phyloP scores from a whole-genome alignment of 345 rosid species.

The Streptanthus diversifolius region DNA sequence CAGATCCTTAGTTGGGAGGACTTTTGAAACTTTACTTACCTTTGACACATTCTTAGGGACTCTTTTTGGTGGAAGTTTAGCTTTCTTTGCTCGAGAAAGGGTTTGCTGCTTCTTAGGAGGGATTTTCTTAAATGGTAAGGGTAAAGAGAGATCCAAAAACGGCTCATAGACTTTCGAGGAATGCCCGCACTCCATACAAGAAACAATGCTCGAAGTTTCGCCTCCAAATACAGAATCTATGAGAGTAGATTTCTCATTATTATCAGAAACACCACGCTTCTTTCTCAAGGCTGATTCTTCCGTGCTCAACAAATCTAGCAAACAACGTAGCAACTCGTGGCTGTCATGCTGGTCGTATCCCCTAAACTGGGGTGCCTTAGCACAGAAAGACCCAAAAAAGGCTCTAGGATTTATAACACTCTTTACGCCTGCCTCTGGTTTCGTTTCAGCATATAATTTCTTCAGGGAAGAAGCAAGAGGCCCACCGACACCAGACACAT shows the following conservation, averaged over 20 bases:
- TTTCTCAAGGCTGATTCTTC: slow-evolving; percentile 66
- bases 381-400: slow-evolving; percentile 59
- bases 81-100: slow-evolving; percentile 59
- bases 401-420: slow-evolving; percentile 70
- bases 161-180: slow-evolving; percentile 89
- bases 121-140: slow-evolving; percentile 80
- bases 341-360: slow-evolving; percentile 98
- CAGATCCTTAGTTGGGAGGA: slow-evolving; percentile 28
- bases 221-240: slow-evolving; percentile 88
- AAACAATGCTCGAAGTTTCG: slow-evolving; percentile 73
- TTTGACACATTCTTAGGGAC: slow-evolving; percentile 46
- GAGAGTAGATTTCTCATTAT: slow-evolving; percentile 49
- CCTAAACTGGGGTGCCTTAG: slow-evolving; percentile 86
- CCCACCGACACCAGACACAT: slow-evolving; percentile 40
- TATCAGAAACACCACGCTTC: slow-evolving; percentile 38
- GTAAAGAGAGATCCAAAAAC: slow-evolving; percentile 87
- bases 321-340: slow-evolving; percentile 84
- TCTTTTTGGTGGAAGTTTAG: slow-evolving; percentile 65
- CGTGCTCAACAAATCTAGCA: slow-evolving; percentile 75
- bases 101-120: slow-evolving; percentile 55
- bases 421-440: slow-evolving; percentile 50
- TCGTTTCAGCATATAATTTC: slow-evolving; percentile 68
- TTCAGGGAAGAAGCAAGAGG: slow-evolving; percentile 65
- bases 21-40: slow-evolving; percentile 43
- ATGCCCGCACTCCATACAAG: slow-evolving; percentile 83